A percentile compares a stretch with the other conserved stretches of the same genome.
These are phyloP conservation scores for Fraxinus angustifolia DNA, from an alignment of 305 asterid genomes.

Conservation along the genomic window DNA sequence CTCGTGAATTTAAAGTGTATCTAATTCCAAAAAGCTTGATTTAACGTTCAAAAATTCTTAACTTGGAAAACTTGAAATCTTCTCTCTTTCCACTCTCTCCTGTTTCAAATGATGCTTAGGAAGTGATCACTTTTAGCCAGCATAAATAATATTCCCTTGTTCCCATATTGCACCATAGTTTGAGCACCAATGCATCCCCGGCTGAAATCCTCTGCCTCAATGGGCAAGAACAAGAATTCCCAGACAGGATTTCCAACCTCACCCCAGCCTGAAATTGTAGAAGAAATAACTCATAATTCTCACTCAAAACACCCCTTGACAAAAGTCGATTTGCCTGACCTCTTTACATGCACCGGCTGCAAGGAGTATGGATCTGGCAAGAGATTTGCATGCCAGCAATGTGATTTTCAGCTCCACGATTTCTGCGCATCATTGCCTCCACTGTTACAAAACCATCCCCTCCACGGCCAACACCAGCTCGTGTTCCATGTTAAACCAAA, in stretches of 20 bases:
- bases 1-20: not conserved
- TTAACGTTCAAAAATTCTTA: not conserved
- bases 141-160: slow-evolving; percentile 39
- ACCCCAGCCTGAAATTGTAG: slow-evolving; percentile 29
- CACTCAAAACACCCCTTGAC: slow-evolving; percentile 70
- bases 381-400: slow-evolving; percentile 61
- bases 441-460: slow-evolving; percentile 55
- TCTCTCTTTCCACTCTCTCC: not conserved
- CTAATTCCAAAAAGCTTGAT: not conserved
- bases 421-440: slow-evolving; percentile 70
- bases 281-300: slow-evolving; percentile 47
- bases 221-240: not conserved
- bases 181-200: not conserved
- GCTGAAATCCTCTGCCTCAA: slow-evolving; percentile 32
- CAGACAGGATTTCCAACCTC: slow-evolving; percentile 46
- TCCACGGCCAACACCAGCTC: slow-evolving; percentile 91
- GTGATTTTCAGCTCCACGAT: slow-evolving; percentile 75
- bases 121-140: slow-evolving; percentile 25
- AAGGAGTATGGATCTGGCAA: slow-evolving; percentile 79
- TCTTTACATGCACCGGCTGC: slow-evolving; percentile 67
- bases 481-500: slow-evolving; percentile 66
- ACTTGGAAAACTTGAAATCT: not conserved
- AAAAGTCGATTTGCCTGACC: slow-evolving; percentile 38
- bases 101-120: slow-evolving; percentile 16
- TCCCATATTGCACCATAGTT: slow-evolving; percentile 19